A percentile compares a stretch with the other conserved stretches of the same genome.
These are phyloP conservation scores for Paramyrothecium sp. DNA, from an alignment of 2,329 filamentous ascomycete species.

Conservation along the genomic window DNA sequence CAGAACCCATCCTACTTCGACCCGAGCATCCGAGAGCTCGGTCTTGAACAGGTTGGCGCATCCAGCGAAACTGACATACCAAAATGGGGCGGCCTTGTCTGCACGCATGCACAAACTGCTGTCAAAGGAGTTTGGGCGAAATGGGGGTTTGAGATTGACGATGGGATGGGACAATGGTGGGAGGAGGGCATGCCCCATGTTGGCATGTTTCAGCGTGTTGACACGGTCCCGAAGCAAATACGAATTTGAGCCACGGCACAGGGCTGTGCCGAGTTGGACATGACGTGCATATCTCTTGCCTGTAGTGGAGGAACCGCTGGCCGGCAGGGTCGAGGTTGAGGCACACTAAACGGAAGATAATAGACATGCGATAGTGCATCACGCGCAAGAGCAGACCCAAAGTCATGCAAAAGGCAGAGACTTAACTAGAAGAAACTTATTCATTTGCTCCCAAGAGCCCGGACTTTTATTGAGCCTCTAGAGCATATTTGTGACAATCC, in stretches of 20 bases:
- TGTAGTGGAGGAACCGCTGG: too few relatives aligned
- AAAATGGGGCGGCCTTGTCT: constrained; percentile 72
- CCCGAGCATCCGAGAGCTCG: constrained; percentile 42
- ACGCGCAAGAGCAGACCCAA: too few relatives aligned
- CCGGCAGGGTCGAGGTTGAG: too few relatives aligned
- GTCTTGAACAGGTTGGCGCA: constrained; percentile 42
- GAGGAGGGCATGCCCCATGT: constrained; percentile 85
- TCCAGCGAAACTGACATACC: constrained; percentile 39
- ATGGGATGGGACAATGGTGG: constrained; percentile 71
- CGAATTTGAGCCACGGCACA: too few relatives aligned
- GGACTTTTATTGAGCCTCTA: constrained; percentile 43
- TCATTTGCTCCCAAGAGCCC: constrained; percentile 38
- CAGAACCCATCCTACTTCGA: constrained; percentile 58
- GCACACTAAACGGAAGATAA: too few relatives aligned
- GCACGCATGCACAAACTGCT: constrained; percentile 74
- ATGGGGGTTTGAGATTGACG: constrained; percentile 73
- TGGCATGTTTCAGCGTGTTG: constrained; percentile 69
- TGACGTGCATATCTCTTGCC: too few relatives aligned
- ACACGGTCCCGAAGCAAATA: constrained; percentile 25
- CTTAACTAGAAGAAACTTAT: constrained; percentile 15
- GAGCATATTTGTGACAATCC: constrained; percentile 40
- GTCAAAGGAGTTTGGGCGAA: constrained; percentile 65
- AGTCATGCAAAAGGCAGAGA: too few relatives aligned
- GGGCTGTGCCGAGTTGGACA: too few relatives aligned
- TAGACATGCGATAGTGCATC: too few relatives aligned